Evolutionary conservation across 148 eudicot species (phyloP), one percentile per base, ranked within the genome.

Genomic region (Fagopyrum esculentum): DNA sequence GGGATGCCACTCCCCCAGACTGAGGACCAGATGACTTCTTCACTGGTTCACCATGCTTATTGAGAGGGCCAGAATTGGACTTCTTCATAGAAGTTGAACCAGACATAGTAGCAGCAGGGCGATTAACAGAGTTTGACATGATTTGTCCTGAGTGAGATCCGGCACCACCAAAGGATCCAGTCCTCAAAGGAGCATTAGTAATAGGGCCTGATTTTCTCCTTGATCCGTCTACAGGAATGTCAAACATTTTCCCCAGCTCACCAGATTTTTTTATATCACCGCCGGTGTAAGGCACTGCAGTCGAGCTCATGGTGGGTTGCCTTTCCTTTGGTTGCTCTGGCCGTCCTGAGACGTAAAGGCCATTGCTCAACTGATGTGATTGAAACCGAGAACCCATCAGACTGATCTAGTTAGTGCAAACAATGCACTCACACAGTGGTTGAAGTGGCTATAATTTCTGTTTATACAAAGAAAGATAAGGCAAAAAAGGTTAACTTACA

Each of bases 231-330:
- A 74, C 85, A 3, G 90, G 88, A 52, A 91, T 82, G 77, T 86
- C 97, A 83, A 93, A 93, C 98, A 93, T 93, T 77, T 93, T 93
- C 43, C 98, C 98, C 45, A 93, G 93, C 80, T 93, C 98, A 51
- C 98, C 98, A 7, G 98, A 93, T 73, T 87, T 93, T 74, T 93
- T 93, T 6, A 93, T 91, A 78, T 93, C 98, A 68, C 98, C 98
- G 35, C 98, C 98, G 19, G 97, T 91, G 66, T 93, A 93, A 46
- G 98, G 98, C 92, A 91, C 85, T 51, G 98, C 92, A 9, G 85
- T 87, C 12, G 98, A 93, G 82, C 89, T 91, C 94, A 89, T 93
- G 35, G 98, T 93, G 30, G 98, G 97, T 54, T 82, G 83, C 74
- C 92, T 86, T 85, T 93, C 98, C 88, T 93, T 93, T 13, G 97